Base-by-base conservation (phyloP, 495 filamentous ascomycete species). In the Rostrohypoxylon terebratum region DNA sequence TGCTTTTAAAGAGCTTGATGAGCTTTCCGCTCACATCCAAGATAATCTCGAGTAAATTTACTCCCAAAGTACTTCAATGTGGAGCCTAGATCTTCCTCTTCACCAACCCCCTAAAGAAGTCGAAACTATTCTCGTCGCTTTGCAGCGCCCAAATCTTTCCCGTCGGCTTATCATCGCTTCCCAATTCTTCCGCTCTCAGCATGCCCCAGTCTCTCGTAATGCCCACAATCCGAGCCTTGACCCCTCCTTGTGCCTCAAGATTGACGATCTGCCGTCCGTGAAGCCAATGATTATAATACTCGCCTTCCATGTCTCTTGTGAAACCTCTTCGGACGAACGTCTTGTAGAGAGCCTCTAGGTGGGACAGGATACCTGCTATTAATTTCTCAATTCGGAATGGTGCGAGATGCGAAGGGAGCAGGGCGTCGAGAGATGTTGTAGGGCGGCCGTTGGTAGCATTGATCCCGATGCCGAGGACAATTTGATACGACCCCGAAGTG, bases 101-200 rank as follows among this genome's bases (percentile, higher is more conserved):
- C 54, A 99, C 80, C 80, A 99, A 78, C 0, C 96, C 96, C 77
- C 86, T 90, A 80, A 97, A 95, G 82, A 98, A 99, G 82, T 99
- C 96, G 83, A 99, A 99, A 81, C 94, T 97, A 75, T 99, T 99
- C 76, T 93, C 93, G 75, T 99, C 96, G 79, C 92, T 98, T 83
- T 98, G 94, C 80, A 99, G 81, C 76, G 91, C 88, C 86, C 89
- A 94, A 47, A 91, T 83, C 78, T 87, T 90, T 1, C 95, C 94
- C 9, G 93, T 98, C 1, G 83, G 78, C 66, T 89, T 80, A 72
- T 92, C 93, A 47, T 91, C 87, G 82, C 83, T 89, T 2, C 86
- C 89, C 57, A 97, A 72, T 82, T 97, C 96, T 78, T 97, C 91
- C 1, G 90, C 95, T 63, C 89, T 84, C 69, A 99, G 77, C 72